Percentiles rank a stretch among this genome's conserved stretches.
These are phyloP conservation scores for Sarocladiaceae sp. DNA, from an alignment of 2,329 filamentous ascomycete genomes.

Conservation along the genomic window DNA sequence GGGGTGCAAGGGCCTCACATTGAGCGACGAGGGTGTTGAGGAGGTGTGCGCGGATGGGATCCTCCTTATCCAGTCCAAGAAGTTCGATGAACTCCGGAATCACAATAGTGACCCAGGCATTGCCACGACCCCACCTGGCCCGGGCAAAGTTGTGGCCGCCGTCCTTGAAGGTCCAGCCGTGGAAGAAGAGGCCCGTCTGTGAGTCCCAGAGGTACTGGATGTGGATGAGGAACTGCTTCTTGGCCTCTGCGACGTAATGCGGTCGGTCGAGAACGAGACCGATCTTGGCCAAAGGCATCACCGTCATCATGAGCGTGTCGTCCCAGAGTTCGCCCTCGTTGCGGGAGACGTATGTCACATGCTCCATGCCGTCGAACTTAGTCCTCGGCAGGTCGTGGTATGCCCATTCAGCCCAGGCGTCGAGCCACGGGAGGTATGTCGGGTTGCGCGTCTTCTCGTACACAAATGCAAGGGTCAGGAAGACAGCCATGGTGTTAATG, in stretches of 20 bases:
- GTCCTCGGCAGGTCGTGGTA: slow-evolving; percentile 73
- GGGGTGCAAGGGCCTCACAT: slow-evolving; percentile 55
- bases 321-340: slow-evolving; percentile 80
- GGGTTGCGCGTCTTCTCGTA: slow-evolving; percentile 69
- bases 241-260: slow-evolving; percentile 73
- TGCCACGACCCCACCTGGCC: slow-evolving; percentile 56
- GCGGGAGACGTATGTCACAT: slow-evolving; percentile 66
- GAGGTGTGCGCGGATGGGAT: slow-evolving; percentile 58
- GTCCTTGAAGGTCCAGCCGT: slow-evolving; percentile 75
- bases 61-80: slow-evolving; percentile 57
- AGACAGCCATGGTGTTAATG: slow-evolving; percentile 80
- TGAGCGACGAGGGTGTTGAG: slow-evolving; percentile 64
- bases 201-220: slow-evolving; percentile 75
- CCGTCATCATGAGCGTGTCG: slow-evolving; percentile 86
- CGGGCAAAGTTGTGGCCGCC: slow-evolving; percentile 59
- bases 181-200: slow-evolving; percentile 70
- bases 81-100: slow-evolving; percentile 78
- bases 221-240: slow-evolving; percentile 72
- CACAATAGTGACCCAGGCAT: slow-evolving; percentile 77
- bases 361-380: slow-evolving; percentile 68
- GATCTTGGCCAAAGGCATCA: slow-evolving; percentile 75
- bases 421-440: slow-evolving; percentile 71
- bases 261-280: slow-evolving; percentile 65
- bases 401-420: slow-evolving; percentile 79
- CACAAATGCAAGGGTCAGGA: slow-evolving; percentile 71